A percentile compares a stretch with the other conserved stretches of the same genome.
Evolutionary conservation across 768 basidiomycete species (phyloP).

Genomic region (Cystobasidium onofrii): DNA sequence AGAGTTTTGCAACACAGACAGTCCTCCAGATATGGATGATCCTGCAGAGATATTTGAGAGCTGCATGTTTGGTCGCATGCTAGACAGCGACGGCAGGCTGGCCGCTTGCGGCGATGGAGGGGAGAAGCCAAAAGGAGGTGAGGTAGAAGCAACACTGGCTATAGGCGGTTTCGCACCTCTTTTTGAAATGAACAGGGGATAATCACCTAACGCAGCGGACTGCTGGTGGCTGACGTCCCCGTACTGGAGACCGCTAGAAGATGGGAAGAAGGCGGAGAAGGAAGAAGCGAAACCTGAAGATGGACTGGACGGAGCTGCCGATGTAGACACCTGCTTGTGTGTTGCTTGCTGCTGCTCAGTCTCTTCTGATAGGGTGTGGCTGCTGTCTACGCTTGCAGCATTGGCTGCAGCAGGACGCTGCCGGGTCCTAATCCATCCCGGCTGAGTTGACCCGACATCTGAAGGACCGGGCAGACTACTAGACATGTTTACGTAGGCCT

Average conservation of each 20-base stretch:
- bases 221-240: neutral
- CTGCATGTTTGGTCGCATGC: neutral
- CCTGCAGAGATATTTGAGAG: neutral
- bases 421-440: neutral
- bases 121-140: neutral
- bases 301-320: neutral
- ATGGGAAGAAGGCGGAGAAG: slow-evolving; percentile 17
- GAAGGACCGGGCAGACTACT: neutral
- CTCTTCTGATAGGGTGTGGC: neutral
- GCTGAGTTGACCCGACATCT: neutral
- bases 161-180: neutral
- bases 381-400: neutral
- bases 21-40: neutral
- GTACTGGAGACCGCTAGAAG: neutral
- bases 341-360: neutral
- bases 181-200: slow-evolving; percentile 14
- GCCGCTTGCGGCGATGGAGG: neutral
- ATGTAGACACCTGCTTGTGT: neutral
- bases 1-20: neutral
- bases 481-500: neutral
- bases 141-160: neutral
- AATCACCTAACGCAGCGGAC: neutral
- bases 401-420: neutral
- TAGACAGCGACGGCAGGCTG: neutral
- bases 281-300: slow-evolving; percentile 6